phyloP scores from a whole-genome alignment of 2,329 filamentous ascomycete genomes.

The Colletotrichum echinochloae region DNA sequence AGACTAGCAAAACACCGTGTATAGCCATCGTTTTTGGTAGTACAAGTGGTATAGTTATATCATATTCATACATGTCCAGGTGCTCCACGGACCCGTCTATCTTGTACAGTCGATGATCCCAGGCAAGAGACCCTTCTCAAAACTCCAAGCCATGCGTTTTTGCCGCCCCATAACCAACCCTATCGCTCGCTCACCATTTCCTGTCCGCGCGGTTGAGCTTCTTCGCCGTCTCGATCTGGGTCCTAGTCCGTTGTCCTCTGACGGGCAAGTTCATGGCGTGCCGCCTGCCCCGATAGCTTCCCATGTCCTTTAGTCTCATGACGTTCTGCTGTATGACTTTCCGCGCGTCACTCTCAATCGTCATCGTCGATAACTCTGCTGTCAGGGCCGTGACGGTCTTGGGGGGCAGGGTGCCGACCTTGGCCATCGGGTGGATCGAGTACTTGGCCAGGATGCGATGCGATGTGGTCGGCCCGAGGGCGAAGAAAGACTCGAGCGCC shows the following conservation, averaged over 20 bases:
- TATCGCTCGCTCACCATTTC: slow-evolving; percentile 48
- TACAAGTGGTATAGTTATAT: slow-evolving; percentile 36
- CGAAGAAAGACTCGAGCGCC: slow-evolving; percentile 87
- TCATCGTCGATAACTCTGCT: slow-evolving; percentile 89
- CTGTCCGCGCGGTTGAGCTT: slow-evolving; percentile 72
- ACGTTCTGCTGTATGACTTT: slow-evolving; percentile 88
- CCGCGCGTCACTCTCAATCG: slow-evolving; percentile 89
- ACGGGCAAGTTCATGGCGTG: slow-evolving; percentile 95
- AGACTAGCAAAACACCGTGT: background rate
- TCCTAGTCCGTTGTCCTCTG: slow-evolving; percentile 88
- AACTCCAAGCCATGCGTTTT: slow-evolving; percentile 9
- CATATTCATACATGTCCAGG: slow-evolving; percentile 38
- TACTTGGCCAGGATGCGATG: slow-evolving; percentile 86
- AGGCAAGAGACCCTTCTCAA: background rate
- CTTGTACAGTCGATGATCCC: slow-evolving; percentile 44
- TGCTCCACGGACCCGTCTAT: slow-evolving; percentile 32
- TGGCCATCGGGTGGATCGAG: slow-evolving; percentile 86
- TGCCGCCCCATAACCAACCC: background rate
- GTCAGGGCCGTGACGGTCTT: slow-evolving; percentile 86
- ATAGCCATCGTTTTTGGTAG: background rate
- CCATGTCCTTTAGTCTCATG: slow-evolving; percentile 86
- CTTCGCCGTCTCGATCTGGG: slow-evolving; percentile 72
- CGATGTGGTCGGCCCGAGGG: slow-evolving; percentile 78
- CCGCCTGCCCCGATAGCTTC: slow-evolving; percentile 86
- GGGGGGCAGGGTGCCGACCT: slow-evolving; percentile 78